Evolutionary conservation across 1,284 basidiomycete species (phyloP), one percentile per base, ranked within the genome.

Genomic region (Tylopilus sp.): DNA sequence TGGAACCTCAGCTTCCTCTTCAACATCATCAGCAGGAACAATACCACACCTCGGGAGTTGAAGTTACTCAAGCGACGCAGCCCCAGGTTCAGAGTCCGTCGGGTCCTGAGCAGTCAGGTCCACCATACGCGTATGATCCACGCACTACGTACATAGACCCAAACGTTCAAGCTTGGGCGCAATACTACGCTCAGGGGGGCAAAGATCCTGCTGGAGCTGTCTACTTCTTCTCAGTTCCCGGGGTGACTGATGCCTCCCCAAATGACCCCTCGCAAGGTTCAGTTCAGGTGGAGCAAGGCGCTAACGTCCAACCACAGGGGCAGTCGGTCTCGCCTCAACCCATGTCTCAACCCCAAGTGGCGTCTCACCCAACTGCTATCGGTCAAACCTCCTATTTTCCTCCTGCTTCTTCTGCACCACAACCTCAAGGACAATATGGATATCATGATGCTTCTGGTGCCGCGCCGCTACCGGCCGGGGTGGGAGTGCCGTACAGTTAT

Each of bases 141-240:
- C 84, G 83, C 51, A 80, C 81, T 38, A 87, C 85, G 22, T 94
- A 94, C 70, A 75, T 86, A 7, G 92, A 94, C 72, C 84, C 88
- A 47, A 92, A 92, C 69, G 91, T 89, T 12, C 91, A 93, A 71
- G 91, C 91, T 0, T 94, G 92, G 93, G 93, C 92, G 6, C 86
- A 89, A 69, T 95, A 94, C 75, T 94, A 94, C 72, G 88, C 89
- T 1, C 87, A 90, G 63, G 92, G 92, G 33, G 92, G 92, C 5
- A 87, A 79, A 49, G 92, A 93, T 68, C 77, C 83, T 1, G 87
- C 90, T 3, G 92, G 92, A 10, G 81, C 89, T 15, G 89, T 94
- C 44, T 94, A 94, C 78, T 94, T 94, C 72, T 77, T 91, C 61
- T 89, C 87, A 6, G 87, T 94, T 3, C 92, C 92, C 10, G 91